Evolutionary conservation across 1,284 basidiomycete genomes (phyloP).

Genomic region (Melampsora americana): DNA sequence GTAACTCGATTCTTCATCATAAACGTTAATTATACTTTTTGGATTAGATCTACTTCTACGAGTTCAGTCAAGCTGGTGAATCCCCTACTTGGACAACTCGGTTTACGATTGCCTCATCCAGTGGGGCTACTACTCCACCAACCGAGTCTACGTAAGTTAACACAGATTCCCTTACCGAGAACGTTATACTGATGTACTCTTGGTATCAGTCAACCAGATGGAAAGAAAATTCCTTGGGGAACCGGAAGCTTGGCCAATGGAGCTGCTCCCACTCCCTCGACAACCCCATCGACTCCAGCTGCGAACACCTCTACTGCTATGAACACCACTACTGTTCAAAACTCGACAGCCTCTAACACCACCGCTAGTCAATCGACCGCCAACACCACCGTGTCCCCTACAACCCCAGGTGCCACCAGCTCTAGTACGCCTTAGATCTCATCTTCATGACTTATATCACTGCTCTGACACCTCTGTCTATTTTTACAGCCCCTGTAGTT

Average conservation of each 20-base stretch:
- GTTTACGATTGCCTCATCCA: conserved; percentile 67
- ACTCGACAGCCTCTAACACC: not conserved
- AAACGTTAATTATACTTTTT: not conserved
- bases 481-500: too few relatives aligned
- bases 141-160: conserved; percentile 3
- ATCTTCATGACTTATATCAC: too few relatives aligned
- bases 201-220: conserved; percentile 61
- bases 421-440: too few relatives aligned
- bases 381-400: not conserved
- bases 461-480: too few relatives aligned
- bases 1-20: not conserved
- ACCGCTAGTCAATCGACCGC: conserved; percentile 4
- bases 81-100: conserved; percentile 71
- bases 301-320: conserved; percentile 1
- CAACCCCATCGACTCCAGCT: conserved; percentile 3
- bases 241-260: conserved; percentile 62
- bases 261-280: not conserved
- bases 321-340: not conserved
- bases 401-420: too few relatives aligned
- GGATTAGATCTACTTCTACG: conserved; percentile 48
- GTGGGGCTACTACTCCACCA: conserved; percentile 60
- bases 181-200: conserved; percentile 34
- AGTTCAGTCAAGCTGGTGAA: conserved; percentile 50
- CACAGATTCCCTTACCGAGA: not conserved
- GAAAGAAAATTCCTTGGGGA: conserved; percentile 66